phyloP scores from a whole-genome alignment of 2,329 filamentous ascomycete species.

The Thelonectria discophora region DNA sequence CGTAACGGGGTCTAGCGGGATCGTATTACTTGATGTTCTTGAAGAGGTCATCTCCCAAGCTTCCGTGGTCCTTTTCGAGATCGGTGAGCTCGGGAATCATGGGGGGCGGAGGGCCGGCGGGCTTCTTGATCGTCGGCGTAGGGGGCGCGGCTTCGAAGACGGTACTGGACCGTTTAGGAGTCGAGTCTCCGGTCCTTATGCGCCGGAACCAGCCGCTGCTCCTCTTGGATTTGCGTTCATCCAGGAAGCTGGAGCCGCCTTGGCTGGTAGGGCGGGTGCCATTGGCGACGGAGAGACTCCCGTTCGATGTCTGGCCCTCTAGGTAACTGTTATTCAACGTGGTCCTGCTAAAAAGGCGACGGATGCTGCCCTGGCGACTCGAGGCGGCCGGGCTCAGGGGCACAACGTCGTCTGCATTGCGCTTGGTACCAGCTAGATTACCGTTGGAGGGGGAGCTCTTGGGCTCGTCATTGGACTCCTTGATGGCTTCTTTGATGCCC shows the following conservation, averaged over 20 bases:
- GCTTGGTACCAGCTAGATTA: conserved; percentile 57
- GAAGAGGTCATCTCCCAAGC: conserved; percentile 63
- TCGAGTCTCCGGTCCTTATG: conserved; percentile 53
- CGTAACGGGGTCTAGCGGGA: background rate
- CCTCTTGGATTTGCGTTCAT: conserved; percentile 64
- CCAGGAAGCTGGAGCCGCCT: conserved; percentile 57
- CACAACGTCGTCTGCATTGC: conserved; percentile 59
- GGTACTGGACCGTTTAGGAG: conserved; percentile 53
- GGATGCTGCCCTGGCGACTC: conserved; percentile 63
- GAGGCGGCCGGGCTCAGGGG: conserved; percentile 63
- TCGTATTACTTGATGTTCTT: conserved; percentile 64
- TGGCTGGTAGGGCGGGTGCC: conserved; percentile 59
- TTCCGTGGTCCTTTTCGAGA: conserved; percentile 59
- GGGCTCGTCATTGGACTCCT: conserved; percentile 35
- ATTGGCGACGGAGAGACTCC: conserved; percentile 46
- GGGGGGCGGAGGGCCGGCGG: conserved; percentile 63
- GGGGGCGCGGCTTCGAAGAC: conserved; percentile 50
- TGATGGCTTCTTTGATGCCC: conserved; percentile 33
- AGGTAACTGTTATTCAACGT: conserved; percentile 63
- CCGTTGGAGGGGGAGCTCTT: conserved; percentile 50
- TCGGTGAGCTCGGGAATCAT: conserved; percentile 68
- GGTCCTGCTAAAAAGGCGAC: conserved; percentile 65
- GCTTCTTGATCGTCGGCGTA: conserved; percentile 46
- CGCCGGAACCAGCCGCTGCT: conserved; percentile 68
- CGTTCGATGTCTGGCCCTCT: conserved; percentile 57